Evolutionary conservation across 1,284 basidiomycete genomes (phyloP).

Genomic region (Neonothopanus nambi): DNA sequence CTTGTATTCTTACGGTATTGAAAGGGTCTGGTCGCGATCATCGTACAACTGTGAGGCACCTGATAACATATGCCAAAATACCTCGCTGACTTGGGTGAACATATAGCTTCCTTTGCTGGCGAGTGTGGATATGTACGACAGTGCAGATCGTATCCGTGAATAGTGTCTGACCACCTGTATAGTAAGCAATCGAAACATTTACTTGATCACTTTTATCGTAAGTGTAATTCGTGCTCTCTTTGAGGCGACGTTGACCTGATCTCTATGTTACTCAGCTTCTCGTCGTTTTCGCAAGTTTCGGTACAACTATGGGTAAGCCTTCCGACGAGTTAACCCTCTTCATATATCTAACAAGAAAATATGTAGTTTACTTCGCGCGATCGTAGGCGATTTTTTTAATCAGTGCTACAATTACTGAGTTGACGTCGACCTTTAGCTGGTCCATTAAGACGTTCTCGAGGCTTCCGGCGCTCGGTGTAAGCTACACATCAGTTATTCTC

Average conservation of each 20-base stretch:
- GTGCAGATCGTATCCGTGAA: too few relatives aligned
- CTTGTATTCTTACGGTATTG: not conserved
- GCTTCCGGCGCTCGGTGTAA: not conserved
- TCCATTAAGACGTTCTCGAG: too few relatives aligned
- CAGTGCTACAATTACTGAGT: too few relatives aligned
- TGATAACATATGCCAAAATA: not conserved
- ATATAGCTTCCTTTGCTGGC: too few relatives aligned
- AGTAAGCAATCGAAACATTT: too few relatives aligned
- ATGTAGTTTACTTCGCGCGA: too few relatives aligned
- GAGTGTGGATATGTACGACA: conserved; percentile 1
- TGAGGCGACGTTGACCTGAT: not conserved
- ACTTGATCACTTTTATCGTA: not conserved
- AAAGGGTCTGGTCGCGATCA: conserved; percentile 11
- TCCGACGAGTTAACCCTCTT: too few relatives aligned
- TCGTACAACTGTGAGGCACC: conserved; percentile 10
- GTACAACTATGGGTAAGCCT: too few relatives aligned
- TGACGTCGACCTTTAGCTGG: too few relatives aligned
- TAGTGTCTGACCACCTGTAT: too few relatives aligned
- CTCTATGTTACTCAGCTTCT: not conserved
- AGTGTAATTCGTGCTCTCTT: not conserved
- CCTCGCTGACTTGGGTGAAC: not conserved
- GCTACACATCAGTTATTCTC: not conserved
- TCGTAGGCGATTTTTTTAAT: too few relatives aligned
- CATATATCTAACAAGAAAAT: too few relatives aligned
- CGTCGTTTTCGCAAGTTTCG: not conserved